Conservation (phyloP, 306 rosid species). For the Clitoria ternatea region DNA sequence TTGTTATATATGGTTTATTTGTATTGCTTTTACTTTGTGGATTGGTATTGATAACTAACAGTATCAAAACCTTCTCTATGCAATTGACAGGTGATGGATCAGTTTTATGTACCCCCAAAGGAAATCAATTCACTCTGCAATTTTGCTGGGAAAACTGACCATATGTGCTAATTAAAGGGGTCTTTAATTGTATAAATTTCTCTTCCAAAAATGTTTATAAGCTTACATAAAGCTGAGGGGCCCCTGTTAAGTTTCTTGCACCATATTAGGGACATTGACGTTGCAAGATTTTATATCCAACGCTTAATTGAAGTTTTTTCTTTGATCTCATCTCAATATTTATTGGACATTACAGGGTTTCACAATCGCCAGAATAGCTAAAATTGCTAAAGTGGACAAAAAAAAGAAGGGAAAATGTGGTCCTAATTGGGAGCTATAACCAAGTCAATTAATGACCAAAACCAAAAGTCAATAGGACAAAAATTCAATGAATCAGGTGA, state of each 20-base stretch:
- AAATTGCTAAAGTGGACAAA: not conserved
- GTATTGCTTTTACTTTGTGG: not conserved
- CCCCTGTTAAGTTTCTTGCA: constrained; percentile 7
- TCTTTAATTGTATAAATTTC: constrained; percentile 18
- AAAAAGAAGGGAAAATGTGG: not conserved
- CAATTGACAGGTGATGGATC: constrained; percentile 24
- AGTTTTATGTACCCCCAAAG: not conserved
- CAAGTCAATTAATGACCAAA: not conserved
- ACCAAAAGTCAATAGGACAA: not conserved
- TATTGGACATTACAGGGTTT: not conserved
- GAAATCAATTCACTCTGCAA: constrained; percentile 3
- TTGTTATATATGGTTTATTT: not conserved
- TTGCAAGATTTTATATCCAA: not conserved
- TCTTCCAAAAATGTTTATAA: constrained; percentile 24
- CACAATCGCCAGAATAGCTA: not conserved
- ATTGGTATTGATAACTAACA: not conserved
- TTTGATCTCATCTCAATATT: not conserved
- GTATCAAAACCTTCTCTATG: not conserved
- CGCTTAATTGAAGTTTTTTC: not conserved
- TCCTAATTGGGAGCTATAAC: not conserved
- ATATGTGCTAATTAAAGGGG: not conserved
- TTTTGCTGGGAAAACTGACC: constrained; percentile 26
- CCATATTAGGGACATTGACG: constrained; percentile 13
- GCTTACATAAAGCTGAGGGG: not conserved
- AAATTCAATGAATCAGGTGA: not conserved